Base-by-base conservation (phyloP, 2,329 filamentous ascomycete species). In the Fusarium torulosum region DNA sequence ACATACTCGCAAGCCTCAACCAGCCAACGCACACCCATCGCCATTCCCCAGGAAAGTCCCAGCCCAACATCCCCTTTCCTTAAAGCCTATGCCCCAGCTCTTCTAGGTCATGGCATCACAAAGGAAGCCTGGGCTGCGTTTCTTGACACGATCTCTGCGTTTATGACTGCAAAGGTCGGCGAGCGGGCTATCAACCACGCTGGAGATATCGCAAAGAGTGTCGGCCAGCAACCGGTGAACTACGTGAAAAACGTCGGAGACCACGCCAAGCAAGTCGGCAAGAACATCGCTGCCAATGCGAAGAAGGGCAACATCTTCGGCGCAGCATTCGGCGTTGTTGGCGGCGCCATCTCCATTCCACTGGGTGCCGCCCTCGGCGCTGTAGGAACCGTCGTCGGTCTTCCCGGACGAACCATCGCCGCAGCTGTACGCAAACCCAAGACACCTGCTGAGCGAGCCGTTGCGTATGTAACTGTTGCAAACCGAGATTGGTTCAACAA, bases 91-190 rank as follows among this genome's bases (percentile, higher is more conserved):
- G 54, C 80, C 0, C 77, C 77, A 0, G 50, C 72, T 4, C 77
- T 84, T 0, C 77, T 83, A 0, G 63, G 71, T 17, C 75, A 77
- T 35, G 82, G 78, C 40, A 77, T 81, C 57, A 75, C 78, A 0
- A 57, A 74, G 8, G 68, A 74, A n/a, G 74, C 76, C 0, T 81
- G 78, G 78, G 47, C 53, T 10, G 75, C 78, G 0, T 79, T 80
- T 17, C 53, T 80, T 3, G 66, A 75, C 19, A 83, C 82, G 9
- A 70, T 82, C 3, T 84, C 82, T 0, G 82, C 80, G 2, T 84
- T 84, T 58, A 76, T 84, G 7, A 76, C 78, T 0, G 82, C 82
- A 49, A 82, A 77, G 20, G 80, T 84, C 0, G 79, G 80, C 0
- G 79, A 81, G 49, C 78, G 80, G 4, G 82, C 82, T 7, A 58